A percentile compares a stretch with the other conserved stretches of the same genome.
phyloP scores from a whole-genome alignment of 78 protist genomes.

The Cyanophora paradoxa region DNA sequence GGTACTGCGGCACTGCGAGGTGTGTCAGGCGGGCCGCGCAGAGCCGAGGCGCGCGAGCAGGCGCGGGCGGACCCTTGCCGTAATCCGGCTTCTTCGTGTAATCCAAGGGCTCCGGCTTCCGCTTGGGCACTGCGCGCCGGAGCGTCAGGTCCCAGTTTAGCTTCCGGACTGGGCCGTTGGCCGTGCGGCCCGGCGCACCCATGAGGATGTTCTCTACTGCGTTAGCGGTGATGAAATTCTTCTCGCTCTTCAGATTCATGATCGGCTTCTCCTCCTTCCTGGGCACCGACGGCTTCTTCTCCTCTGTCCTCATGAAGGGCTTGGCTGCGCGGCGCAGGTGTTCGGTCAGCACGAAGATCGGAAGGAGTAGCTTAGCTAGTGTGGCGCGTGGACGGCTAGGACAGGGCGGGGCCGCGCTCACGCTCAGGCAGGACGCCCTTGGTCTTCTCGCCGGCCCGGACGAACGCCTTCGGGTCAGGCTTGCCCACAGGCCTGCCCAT shows the following conservation, averaged over 20 bases:
- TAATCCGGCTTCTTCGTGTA: background rate
- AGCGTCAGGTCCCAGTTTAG: background rate
- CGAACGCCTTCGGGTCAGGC: background rate
- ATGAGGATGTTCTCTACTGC: slow-evolving; percentile 24
- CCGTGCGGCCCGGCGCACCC: too few relatives aligned
- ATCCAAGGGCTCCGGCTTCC: background rate
- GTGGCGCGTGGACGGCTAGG: background rate
- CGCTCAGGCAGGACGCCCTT: background rate
- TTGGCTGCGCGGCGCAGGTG: background rate
- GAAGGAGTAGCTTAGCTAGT: background rate
- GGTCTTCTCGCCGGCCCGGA: background rate
- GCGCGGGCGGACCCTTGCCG: too few relatives aligned
- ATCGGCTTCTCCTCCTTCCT: slow-evolving; percentile 11
- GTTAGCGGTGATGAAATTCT: slow-evolving; percentile 24
- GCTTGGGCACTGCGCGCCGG: background rate
- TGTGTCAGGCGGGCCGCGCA: too few relatives aligned
- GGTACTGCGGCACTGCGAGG: slow-evolving; percentile 31
- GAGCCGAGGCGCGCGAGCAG: too few relatives aligned
- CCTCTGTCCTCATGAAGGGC: background rate
- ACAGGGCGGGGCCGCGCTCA: background rate
- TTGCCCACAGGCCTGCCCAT: background rate
- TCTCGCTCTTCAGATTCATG: slow-evolving; percentile 14
- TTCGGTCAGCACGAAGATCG: background rate
- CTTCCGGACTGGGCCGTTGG: background rate
- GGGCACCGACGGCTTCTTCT: slow-evolving; percentile 14